Conservation (phyloP, 345 rosid genomes). For the Ceriops zippeliana region DNA sequence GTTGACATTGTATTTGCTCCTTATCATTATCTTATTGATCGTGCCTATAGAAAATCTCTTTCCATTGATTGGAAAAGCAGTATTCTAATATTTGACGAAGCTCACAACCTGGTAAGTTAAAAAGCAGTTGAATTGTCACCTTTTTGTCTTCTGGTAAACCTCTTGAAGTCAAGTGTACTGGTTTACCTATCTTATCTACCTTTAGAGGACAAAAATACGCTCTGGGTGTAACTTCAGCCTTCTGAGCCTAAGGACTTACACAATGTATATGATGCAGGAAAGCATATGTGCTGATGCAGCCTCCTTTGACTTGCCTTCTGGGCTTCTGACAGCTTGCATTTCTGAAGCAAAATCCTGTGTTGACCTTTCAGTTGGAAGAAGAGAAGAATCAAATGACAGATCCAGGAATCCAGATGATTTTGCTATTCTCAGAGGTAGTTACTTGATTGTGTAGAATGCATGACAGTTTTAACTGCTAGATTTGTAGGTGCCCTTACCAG, state of each 20-base stretch:
- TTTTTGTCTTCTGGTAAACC: neutral
- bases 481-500: neutral
- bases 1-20: slow-evolving; percentile 89
- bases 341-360: slow-evolving; percentile 83
- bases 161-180: neutral
- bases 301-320: slow-evolving; percentile 85
- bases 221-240: neutral
- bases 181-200: too few relatives aligned
- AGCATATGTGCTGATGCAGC: slow-evolving; percentile 91
- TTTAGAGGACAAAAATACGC: neutral
- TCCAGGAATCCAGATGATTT: slow-evolving; percentile 76
- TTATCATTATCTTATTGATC: slow-evolving; percentile 87
- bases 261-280: slow-evolving; percentile 55
- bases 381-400: slow-evolving; percentile 57
- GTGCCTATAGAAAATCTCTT: slow-evolving; percentile 57
- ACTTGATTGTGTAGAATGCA: neutral
- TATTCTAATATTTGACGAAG: slow-evolving; percentile 90
- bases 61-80: slow-evolving; percentile 60
- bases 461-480: neutral
- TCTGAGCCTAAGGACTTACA: slow-evolving; percentile 13
- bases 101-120: slow-evolving; percentile 86
- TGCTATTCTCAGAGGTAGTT: slow-evolving; percentile 86
- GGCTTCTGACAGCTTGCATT: slow-evolving; percentile 72
- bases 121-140: slow-evolving; percentile 13
- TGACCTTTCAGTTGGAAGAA: slow-evolving; percentile 63